A percentile compares a stretch with the other conserved stretches of the same genome.
Evolutionary conservation across 495 filamentous ascomycete species (phyloP).

Genomic region (Talaromyces ruber): DNA sequence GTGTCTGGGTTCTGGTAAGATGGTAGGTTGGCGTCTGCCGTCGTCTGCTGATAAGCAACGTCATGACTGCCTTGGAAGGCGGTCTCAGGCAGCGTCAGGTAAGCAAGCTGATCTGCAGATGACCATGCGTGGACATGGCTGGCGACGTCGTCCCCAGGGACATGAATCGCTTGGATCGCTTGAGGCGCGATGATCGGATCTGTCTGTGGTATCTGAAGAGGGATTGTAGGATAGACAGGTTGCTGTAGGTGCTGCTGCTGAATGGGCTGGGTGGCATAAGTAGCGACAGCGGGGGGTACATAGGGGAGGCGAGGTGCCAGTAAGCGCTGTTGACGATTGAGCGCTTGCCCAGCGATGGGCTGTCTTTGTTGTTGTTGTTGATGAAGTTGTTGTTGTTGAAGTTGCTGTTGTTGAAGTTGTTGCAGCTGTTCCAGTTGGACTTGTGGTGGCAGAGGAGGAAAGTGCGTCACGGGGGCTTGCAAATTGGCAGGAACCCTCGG

Average conservation of each 20-base stretch:
- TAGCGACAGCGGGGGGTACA: not conserved
- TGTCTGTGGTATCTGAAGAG: not conserved
- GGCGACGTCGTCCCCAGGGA: not conserved
- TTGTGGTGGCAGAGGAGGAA: constrained; percentile 4
- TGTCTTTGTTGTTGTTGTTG: not conserved
- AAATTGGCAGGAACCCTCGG: not conserved
- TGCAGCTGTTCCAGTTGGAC: not conserved
- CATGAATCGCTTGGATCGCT: not conserved
- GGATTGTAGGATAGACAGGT: not conserved
- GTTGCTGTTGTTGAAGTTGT: not conserved
- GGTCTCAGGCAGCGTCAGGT: not conserved
- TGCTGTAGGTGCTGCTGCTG: not conserved
- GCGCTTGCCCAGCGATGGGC: not conserved
- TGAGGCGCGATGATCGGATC: not conserved
- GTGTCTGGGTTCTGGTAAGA: not conserved
- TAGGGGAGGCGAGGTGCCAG: constrained; percentile 1
- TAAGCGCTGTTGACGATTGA: constrained; percentile 4
- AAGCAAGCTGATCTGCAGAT: not conserved
- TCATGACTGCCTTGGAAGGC: not conserved
- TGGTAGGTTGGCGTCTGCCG: not conserved
- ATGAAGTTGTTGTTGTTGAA: not conserved
- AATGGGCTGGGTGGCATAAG: not conserved
- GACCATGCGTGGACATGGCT: not conserved
- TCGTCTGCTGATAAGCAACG: not conserved
- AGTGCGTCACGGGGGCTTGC: constrained; percentile 6